Base-by-base conservation (phyloP, 805 yeast species). In the Naumovozyma dairenensis region DNA sequence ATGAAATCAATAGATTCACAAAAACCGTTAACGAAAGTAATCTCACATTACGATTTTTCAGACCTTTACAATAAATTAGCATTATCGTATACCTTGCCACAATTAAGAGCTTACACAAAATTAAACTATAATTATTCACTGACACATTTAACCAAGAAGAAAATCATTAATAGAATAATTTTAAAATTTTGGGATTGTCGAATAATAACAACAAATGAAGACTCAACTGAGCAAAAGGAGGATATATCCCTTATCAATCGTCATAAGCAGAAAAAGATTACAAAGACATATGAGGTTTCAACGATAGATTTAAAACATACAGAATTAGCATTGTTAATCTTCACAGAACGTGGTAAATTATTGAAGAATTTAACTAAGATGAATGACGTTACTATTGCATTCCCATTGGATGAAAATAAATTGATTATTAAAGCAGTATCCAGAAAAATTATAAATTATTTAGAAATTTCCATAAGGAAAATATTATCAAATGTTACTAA, bases 291-390 rank as follows among this genome's bases (percentile, higher is more conserved):
- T 24, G 26, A 24, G 26, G n/a, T 24, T 24, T 24, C n/a, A 14
- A 24, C 26, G 6, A 24, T 24, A 14, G 26, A 24, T 24, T 24
- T 24, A 24, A 12, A 24, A 24, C 17, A 34, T 24, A 29, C 29
- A 15, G 29, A 36, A 16, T 19, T 37, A 4, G 38, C 38, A 25
- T 38, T 55, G 12, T 33, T 55, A 21, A 28, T 55, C 19, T 38
- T 53, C 16, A 54, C 60, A 8, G 46, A 55, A 31, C 54, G 53
- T 34, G 59, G 60, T 34, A 55, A 50, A 43, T 50, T 55, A 14
- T 35, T 55, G 13, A 46, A 52, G 25, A 55, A 55, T 36, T 44
- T 55, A 24, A 45, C 56, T 4, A 41, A 54, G 14, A 39, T 55
- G 18, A 55, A 56, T n/a, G 55, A 51, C 3, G 6, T 24, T 6